Conservation (phyloP, 2,329 filamentous ascomycete species). For the Arthrobotrys conoides region DNA sequence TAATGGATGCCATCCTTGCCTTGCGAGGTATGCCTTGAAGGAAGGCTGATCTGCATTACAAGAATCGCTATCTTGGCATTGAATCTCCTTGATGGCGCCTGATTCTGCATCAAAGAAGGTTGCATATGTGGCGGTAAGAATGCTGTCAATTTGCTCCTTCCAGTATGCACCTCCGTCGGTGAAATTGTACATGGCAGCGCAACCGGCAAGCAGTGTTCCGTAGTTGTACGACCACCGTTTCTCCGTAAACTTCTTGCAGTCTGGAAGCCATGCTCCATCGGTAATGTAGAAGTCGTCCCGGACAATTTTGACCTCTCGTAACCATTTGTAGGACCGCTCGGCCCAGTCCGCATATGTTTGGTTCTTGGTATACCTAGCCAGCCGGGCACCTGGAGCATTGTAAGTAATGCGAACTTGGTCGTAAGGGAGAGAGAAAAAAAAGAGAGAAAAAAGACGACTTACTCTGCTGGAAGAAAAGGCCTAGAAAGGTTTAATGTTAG, state of each 20-base stretch:
- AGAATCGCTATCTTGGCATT: conserved; percentile 75
- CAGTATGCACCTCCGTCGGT: conserved; percentile 51
- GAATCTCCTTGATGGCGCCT: conserved; percentile 75
- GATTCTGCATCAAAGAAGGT: conserved; percentile 65
- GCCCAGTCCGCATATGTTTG: conserved; percentile 76
- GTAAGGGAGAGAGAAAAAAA: too few relatives aligned
- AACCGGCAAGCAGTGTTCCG: conserved; percentile 75
- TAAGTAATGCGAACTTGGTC: not conserved
- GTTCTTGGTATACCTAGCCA: conserved; percentile 71
- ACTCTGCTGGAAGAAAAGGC: conserved; percentile 57
- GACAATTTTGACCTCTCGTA: conserved; percentile 72
- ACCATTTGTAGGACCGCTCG: conserved; percentile 76
- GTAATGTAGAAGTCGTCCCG: conserved; percentile 76
- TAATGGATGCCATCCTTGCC: conserved; percentile 63
- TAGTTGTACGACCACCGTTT: conserved; percentile 78
- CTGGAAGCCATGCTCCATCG: conserved; percentile 74
- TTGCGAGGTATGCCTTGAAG: conserved; percentile 77
- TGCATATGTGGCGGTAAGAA: conserved; percentile 46
- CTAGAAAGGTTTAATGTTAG: conserved; percentile 27
- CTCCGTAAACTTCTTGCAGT: conserved; percentile 75
- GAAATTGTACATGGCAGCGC: conserved; percentile 78
- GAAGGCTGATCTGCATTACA: conserved; percentile 81
- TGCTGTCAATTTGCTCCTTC: conserved; percentile 51
- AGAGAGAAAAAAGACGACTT: not conserved
- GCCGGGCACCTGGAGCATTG: conserved; percentile 66